Evolutionary conservation across 768 basidiomycete species (phyloP), one percentile per base, ranked within the genome.

Genomic region (Dacryopinax spathularia): DNA sequence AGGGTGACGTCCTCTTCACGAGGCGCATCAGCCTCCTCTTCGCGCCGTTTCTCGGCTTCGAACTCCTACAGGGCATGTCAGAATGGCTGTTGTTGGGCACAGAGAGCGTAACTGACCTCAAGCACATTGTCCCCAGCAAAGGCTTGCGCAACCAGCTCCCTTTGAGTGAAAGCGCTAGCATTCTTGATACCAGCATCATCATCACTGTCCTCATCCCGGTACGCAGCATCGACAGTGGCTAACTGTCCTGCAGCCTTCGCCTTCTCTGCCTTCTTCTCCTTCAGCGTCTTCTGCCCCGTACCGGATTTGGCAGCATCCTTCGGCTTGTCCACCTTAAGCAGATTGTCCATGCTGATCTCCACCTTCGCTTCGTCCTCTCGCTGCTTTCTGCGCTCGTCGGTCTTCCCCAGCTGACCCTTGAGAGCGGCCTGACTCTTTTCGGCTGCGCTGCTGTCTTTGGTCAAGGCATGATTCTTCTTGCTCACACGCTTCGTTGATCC

Each of bases 91-190:
- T 10, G 10, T 33, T 1, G 1, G 20, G 43, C 33, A 2, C 33
- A 60, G 15, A 10, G 4, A 1, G 4, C 20, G 0, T 6, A 31
- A 70, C 84, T 34, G 69, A 91, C 91, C 75, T 88, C 85, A 5
- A 96, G 85, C 33, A 98, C 95, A 67, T 98, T 91, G 73, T 99
- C 96, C 1, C 92, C 94, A 1, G 94, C 95, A 76, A 99, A 99
- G 0, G 96, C 96, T 62, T 85, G 84, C 1, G 93, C 89, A 13
- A 99, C 93, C 13, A 98, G 78, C 67, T 98, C 92, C 36, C 90
- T 81, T 73, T 98, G 95, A 72, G 89, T 80, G 75, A 97, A 92
- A 0, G 89, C 88, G 61, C 80, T 81, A 0, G 82, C 72, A 25
- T 18, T 71, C 71, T 33, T 72, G 70, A 13, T 71, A 10, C 35